Evolutionary conservation across 2,329 filamentous ascomycete species (phyloP).

Genomic region (Trichoderma sp.): DNA sequence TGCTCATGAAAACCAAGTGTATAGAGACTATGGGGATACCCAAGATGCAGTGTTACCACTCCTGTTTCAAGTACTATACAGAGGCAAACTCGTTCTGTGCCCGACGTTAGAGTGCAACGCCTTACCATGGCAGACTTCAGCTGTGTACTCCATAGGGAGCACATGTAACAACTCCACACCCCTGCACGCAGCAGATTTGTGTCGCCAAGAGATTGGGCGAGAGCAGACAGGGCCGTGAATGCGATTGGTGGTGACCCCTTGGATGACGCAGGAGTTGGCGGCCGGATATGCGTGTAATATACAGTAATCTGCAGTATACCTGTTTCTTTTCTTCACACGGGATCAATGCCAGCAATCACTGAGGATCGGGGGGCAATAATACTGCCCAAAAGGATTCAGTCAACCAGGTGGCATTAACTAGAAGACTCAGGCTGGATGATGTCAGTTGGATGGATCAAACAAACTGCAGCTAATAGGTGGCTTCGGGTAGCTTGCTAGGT

Average conservation of each 20-base stretch:
- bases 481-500: not conserved
- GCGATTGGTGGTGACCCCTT: not conserved
- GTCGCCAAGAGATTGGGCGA: not conserved
- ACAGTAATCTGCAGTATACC: not conserved
- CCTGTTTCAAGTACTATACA: not conserved
- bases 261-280: not conserved
- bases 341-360: not conserved
- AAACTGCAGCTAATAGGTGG: not conserved
- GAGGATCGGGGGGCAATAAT: not conserved
- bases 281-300: not conserved
- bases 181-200: not conserved
- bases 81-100: not conserved
- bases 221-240: not conserved
- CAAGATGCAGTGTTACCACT: not conserved
- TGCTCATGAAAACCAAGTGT: not conserved
- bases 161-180: not conserved
- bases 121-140: not conserved
- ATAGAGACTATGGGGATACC: not conserved
- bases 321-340: not conserved
- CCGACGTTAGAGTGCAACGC: not conserved
- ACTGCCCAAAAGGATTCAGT: not conserved
- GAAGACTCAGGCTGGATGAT: not conserved
- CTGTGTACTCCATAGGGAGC: not conserved
- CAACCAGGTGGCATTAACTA: not conserved
- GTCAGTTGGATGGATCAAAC: not conserved